Base-by-base conservation (phyloP, 2,329 filamentous ascomycete species). In the Geosmithia morbida region DNA sequence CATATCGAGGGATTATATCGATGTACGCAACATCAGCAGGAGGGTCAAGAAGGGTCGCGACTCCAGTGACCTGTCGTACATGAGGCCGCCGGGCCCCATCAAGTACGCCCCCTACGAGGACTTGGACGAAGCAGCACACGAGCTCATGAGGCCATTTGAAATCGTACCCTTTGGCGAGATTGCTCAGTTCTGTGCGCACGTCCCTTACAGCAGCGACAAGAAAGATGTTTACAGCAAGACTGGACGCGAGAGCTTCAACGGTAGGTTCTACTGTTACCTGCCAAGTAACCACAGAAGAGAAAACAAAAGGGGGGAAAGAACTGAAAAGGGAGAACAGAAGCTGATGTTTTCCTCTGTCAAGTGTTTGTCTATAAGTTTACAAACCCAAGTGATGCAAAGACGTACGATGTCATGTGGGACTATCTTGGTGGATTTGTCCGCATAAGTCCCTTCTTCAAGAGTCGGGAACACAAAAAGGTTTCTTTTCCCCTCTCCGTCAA, bases 381-480 rank as follows among this genome's bases (percentile, higher is more conserved):
- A 54, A 61, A 83, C 3, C 85, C 85, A 0, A 78, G 72, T 11
- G 76, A 84, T 43, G 74, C 81, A 2, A 74, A 71, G 52, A 71
- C 76, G 46, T 89, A 84, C 61, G 78, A 77, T 1, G 81, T 97
- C 51, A 88, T 96, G 78, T 98, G 92, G 92, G 92, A 98, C 63
- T 96, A 96, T 67, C 90, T 94, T 56, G 79, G 90, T 51, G 92
- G 92, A 8, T 80, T 97, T 29, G 89, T 97, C 51, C 82, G 90
- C 51, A 94, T 94, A 64, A 96, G 89, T 2, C 85, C 88, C 26
- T 86, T 97, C 60, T 97, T 97, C 74, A 95, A 95, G 63, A 88
- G 85, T 54, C 83, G 82, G 60, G 81, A 83, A 52, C 90, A 90
- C 59, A 76, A 83, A 53, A 98, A 98, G 79, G 90, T 88, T 37